Evolutionary conservation across 768 basidiomycete species (phyloP), one percentile per base, ranked within the genome.

Genomic region (Boletus pseudo-olivaceus): DNA sequence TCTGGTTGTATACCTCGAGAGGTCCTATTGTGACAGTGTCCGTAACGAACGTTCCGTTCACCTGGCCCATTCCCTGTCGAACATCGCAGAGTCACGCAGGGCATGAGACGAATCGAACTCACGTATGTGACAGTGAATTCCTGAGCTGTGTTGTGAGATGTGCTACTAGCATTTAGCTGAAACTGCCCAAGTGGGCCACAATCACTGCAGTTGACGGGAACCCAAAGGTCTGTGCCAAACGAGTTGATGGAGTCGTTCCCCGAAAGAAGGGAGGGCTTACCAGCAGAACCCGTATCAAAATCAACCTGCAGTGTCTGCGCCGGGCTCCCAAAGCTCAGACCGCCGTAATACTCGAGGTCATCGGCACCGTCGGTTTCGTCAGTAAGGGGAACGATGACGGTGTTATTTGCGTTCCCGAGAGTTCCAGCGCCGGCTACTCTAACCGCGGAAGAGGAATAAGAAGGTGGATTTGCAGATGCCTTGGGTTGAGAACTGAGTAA

Each of bases 261-360:
- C 7, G n/a, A 51, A 38, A 26, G 12, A 19, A 32, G 17, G 15
- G 17, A 32, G 2, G 38, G 1, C 57, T 9, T 33, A 67, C 64
- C 64, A 19, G 64, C 60, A 7, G 82, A 84, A 47, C 87, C 84
- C 3, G 87, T 88, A 66, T 89, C 87, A 58, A 88, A 72, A 65
- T 85, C 80, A 33, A 88, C 76, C 3, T 75, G 72, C 17, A 88
- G 61, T 20, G 57, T 49, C 65, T 87, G 84, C 1, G 70, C 59
- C 1, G 79, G 79, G 17, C 82, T 82, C 10, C 87, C 88, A 48
- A 88, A 73, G 6, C 58, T 34, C 44, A 85, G 49, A 5, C 39
- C 33, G 20, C 68, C 67, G 50, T 78, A 82, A 62, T 83, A 84
- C 50, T 78, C 66, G 29, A 78, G 55, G 53, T 83, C 80, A 40